These are phyloP conservation scores for Phytophthora rubi DNA, from an alignment of 352 stramenopile genomes.

Conservation along the genomic window DNA sequence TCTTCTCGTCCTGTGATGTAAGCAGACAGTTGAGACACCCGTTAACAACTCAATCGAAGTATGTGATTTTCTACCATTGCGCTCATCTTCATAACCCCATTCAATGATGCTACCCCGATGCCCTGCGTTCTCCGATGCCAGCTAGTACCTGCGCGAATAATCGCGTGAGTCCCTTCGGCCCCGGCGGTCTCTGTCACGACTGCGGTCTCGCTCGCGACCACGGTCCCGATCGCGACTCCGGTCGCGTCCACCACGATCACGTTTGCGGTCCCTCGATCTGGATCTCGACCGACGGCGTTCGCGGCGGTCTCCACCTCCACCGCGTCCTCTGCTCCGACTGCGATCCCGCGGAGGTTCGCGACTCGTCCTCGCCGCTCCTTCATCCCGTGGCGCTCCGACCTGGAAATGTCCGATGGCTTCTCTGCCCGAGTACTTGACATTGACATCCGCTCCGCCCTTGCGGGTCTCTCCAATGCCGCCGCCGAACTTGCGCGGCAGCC, in stretches of 20 bases:
- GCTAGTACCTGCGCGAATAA: slow-evolving; percentile 36
- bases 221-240: slow-evolving; percentile 46
- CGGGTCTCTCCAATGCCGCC: slow-evolving; percentile 93
- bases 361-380: slow-evolving; percentile 28
- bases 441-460: slow-evolving; percentile 78
- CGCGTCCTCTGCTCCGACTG: slow-evolving; percentile 55
- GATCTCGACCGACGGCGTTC: slow-evolving; percentile 34
- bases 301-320: slow-evolving; percentile 34
- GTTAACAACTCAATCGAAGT: not conserved
- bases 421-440: slow-evolving; percentile 88
- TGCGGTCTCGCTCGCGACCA: slow-evolving; percentile 46
- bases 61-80: not conserved
- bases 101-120: not conserved
- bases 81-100: not conserved
- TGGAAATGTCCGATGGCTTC: slow-evolving; percentile 48
- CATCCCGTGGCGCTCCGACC: slow-evolving; percentile 41
- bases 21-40: not conserved
- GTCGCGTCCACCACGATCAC: slow-evolving; percentile 35
- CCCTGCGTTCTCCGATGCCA: not conserved
- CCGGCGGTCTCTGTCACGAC: slow-evolving; percentile 50
- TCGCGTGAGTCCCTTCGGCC: slow-evolving; percentile 61
- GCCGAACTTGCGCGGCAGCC: slow-evolving; percentile 94
- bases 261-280: slow-evolving; percentile 48
- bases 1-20: not conserved
- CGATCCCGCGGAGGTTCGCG: slow-evolving; percentile 36